phyloP scores from a whole-genome alignment of 2,329 filamentous ascomycete genomes.

The Plenodomus tracheiphilus region DNA sequence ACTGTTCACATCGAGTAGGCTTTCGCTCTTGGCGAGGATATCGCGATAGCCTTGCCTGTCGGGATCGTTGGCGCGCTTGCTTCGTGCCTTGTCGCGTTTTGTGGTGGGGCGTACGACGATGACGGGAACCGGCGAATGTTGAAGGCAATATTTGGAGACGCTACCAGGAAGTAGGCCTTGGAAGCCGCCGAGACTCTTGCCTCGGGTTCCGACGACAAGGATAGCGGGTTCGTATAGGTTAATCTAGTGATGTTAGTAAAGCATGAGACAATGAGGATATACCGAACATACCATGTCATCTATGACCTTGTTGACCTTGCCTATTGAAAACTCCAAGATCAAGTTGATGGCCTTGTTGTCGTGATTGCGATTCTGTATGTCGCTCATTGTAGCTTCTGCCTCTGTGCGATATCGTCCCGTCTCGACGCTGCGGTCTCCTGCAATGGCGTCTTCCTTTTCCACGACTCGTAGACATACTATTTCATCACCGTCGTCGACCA shows the following conservation, averaged over 20 bases:
- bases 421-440: slow-evolving; percentile 62
- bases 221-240: slow-evolving; percentile 90
- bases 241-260: slow-evolving; percentile 61
- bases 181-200: slow-evolving; percentile 80
- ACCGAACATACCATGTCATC: slow-evolving; percentile 73
- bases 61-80: slow-evolving; percentile 78
- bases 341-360: slow-evolving; percentile 83
- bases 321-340: slow-evolving; percentile 83
- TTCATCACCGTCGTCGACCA: slow-evolving; percentile 92
- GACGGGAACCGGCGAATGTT: slow-evolving; percentile 90
- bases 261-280: not conserved
- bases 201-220: slow-evolving; percentile 86
- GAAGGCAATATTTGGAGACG: slow-evolving; percentile 91
- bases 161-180: slow-evolving; percentile 86
- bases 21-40: slow-evolving; percentile 70
- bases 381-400: slow-evolving; percentile 72
- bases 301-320: slow-evolving; percentile 87
- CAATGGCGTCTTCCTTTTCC: slow-evolving; percentile 76
- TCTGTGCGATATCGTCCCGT: slow-evolving; percentile 75
- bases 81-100: slow-evolving; percentile 87
- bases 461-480: slow-evolving; percentile 88
- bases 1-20: slow-evolving; percentile 54
- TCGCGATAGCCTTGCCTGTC: slow-evolving; percentile 74
- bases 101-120: slow-evolving; percentile 87
- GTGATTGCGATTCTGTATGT: slow-evolving; percentile 78